Evolutionary conservation across 2,329 filamentous ascomycete genomes (phyloP).

Genomic region (Cadophora gregata): DNA sequence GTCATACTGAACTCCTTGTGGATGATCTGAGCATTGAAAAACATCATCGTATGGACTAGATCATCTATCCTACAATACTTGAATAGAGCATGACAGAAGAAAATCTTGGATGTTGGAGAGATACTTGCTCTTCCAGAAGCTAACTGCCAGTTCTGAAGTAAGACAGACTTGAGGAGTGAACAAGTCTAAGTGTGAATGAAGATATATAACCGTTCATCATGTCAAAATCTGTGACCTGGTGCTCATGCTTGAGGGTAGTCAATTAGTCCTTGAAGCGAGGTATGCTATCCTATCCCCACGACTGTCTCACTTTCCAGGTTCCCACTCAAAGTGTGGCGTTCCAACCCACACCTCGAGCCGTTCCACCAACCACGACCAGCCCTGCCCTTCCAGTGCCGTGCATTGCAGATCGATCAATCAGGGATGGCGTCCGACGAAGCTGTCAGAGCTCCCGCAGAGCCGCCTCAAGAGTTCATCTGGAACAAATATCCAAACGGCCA

Average conservation of each 20-base stretch:
- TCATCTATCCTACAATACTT: too few species aligned
- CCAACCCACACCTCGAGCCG: neutral
- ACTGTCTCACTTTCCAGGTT: neutral
- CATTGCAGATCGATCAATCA: constrained; percentile 10
- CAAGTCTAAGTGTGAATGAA: too few species aligned
- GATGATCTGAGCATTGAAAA: too few species aligned
- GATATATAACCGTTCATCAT: too few species aligned
- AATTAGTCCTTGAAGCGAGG: neutral
- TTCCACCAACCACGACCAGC: neutral
- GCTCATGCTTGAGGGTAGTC: neutral
- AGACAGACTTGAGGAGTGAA: too few species aligned
- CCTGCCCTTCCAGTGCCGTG: neutral
- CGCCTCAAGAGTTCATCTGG: neutral
- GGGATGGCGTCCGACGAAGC: neutral
- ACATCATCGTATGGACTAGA: too few species aligned
- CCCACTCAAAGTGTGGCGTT: neutral
- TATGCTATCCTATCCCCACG: neutral
- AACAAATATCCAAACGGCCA: neutral
- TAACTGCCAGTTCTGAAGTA: too few species aligned
- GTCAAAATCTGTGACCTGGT: too few species aligned
- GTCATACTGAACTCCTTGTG: too few species aligned
- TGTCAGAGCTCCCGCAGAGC: constrained; percentile 12
- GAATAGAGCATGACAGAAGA: too few species aligned
- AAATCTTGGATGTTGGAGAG: too few species aligned
- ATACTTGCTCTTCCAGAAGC: too few species aligned